Percentiles rank a stretch among this genome's conserved stretches.
Evolutionary conservation across 164 flowering plant species (phyloP).

Genomic region (Platanus orientalis): DNA sequence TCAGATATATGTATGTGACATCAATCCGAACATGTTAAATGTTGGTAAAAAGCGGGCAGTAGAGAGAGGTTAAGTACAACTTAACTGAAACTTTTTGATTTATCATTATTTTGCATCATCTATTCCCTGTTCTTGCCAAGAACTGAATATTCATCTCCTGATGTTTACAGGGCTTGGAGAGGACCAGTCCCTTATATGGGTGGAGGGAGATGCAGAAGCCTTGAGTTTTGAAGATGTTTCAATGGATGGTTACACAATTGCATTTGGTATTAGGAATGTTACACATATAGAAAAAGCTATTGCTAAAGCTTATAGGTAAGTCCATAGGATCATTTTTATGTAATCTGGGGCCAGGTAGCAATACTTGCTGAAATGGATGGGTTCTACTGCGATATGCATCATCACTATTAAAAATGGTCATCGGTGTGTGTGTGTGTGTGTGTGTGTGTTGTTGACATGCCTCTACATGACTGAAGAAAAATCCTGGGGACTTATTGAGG

Average conservation of each 20-base stretch:
- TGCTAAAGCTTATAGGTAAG: slow-evolving; percentile 84
- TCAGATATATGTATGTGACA: slow-evolving; percentile 84
- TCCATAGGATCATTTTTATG: neutral
- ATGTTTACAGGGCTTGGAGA: slow-evolving; percentile 52
- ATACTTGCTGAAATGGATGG: slow-evolving; percentile 3
- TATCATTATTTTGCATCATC: slow-evolving; percentile 1
- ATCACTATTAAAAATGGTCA: neutral
- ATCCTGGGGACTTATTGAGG: too few relatives aligned
- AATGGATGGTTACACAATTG: slow-evolving; percentile 98
- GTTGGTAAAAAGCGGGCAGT: slow-evolving; percentile 85
- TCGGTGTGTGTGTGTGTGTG: too few relatives aligned
- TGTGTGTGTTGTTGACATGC: too few relatives aligned
- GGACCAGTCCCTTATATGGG: slow-evolving; percentile 67
- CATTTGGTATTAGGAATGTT: slow-evolving; percentile 97
- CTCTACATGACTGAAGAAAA: too few relatives aligned
- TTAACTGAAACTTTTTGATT: slow-evolving; percentile 1
- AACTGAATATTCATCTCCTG: slow-evolving; percentile 4
- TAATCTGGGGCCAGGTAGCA: neutral
- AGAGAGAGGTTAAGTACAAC: slow-evolving; percentile 62
- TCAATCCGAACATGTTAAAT: slow-evolving; percentile 87
- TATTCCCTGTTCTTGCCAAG: neutral
- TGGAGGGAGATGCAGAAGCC: slow-evolving; percentile 98
- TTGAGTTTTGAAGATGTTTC: slow-evolving; percentile 69
- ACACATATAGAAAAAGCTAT: slow-evolving; percentile 93
- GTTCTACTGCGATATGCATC: neutral